These are phyloP conservation scores for Coemansia asiatica DNA, from an alignment of 192 early-diverging fungal genomes.

Conservation along the genomic window DNA sequence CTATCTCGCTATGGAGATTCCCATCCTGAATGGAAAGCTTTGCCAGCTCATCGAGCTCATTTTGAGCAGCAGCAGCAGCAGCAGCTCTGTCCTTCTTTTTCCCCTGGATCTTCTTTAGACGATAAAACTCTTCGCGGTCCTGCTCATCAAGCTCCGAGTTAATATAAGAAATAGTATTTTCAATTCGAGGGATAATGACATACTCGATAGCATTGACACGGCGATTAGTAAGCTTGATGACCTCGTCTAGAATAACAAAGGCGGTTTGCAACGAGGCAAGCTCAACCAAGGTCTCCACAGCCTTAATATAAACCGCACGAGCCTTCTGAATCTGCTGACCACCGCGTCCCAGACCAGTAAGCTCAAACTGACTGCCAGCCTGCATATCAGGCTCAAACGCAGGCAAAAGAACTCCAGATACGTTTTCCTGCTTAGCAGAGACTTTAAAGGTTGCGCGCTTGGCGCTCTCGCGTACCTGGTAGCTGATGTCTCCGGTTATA, in stretches of 20 bases:
- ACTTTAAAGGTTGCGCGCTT: conserved; percentile 92
- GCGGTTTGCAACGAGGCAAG: conserved; percentile 98
- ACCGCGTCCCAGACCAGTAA: conserved; percentile 97
- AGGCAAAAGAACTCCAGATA: conserved; percentile 94
- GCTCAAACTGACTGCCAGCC: conserved; percentile 90
- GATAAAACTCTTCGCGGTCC: conserved; percentile 98
- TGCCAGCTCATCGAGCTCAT: conserved; percentile 29
- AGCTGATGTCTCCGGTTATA: conserved; percentile 95
- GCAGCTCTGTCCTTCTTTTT: conserved; percentile 92
- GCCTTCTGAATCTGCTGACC: conserved; percentile 96
- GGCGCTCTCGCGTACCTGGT: conserved; percentile 93
- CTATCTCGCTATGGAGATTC: conserved; percentile 2
- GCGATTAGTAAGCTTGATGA: conserved; percentile 98
- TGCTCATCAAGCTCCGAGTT: conserved; percentile 96
- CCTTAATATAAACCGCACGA: conserved; percentile 91
- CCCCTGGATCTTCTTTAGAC: conserved; percentile 96
- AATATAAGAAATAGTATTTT: conserved; percentile 98
- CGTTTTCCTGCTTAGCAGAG: conserved; percentile 91
- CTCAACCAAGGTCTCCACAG: conserved; percentile 93
- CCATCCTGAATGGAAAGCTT: conserved; percentile 10
- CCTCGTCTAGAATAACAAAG: conserved; percentile 98
- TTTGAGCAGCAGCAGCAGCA: conserved; percentile 53
- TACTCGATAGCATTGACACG: conserved; percentile 99
- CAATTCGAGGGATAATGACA: conserved; percentile 97
- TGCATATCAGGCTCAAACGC: conserved; percentile 76